Conservation (phyloP, 2,329 filamentous ascomycete species). For the Metarhizium robertsii region DNA sequence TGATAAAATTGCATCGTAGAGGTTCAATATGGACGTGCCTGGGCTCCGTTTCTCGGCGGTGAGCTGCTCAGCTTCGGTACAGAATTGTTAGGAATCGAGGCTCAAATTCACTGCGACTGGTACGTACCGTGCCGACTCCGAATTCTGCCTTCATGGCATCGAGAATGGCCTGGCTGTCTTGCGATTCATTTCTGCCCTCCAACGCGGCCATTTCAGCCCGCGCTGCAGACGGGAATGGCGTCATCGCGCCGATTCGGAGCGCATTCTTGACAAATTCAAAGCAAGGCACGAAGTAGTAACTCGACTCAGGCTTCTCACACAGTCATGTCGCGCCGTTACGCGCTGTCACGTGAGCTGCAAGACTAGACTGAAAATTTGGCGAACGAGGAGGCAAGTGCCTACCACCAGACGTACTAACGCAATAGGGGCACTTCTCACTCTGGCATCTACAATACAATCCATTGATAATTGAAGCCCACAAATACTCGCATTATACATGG, state of each 20-base stretch:
- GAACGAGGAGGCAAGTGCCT: neutral
- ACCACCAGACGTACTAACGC: neutral
- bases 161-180: slow-evolving; percentile 35
- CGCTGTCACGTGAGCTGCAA: slow-evolving; percentile 18
- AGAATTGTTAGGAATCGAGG: neutral
- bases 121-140: slow-evolving; percentile 30
- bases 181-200: slow-evolving; percentile 26
- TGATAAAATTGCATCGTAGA: neutral
- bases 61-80: slow-evolving; percentile 4
- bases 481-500: no score
- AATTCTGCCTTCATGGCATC: slow-evolving; percentile 28
- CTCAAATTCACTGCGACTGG: neutral
- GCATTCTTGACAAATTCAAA: slow-evolving; percentile 9
- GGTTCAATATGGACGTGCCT: neutral
- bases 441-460: no score
- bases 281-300: neutral
- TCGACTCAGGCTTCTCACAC: neutral
- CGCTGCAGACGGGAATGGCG: slow-evolving; percentile 15
- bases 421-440: no score
- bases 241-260: slow-evolving; percentile 16
- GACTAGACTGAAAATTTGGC: no score
- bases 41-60: neutral
- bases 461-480: no score
- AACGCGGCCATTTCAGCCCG: slow-evolving; percentile 16
- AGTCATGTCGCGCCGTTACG: slow-evolving; percentile 13